Percentiles rank a stretch among this genome's conserved stretches.
Conservation (phyloP, 768 basidiomycete species). For the Wakefieldia striispora region DNA sequence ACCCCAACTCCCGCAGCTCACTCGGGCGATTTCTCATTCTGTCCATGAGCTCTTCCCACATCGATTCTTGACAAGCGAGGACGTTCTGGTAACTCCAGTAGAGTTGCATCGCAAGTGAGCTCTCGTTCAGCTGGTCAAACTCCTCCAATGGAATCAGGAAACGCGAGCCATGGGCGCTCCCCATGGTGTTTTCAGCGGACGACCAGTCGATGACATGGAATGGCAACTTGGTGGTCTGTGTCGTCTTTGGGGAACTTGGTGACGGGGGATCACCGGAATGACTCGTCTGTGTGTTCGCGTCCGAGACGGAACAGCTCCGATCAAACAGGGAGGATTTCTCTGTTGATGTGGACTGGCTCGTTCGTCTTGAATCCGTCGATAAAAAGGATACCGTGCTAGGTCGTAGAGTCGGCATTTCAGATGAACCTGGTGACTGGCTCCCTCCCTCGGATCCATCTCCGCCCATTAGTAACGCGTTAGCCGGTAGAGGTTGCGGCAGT, state of each 20-base stretch:
- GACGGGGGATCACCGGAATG: slow-evolving; percentile 21
- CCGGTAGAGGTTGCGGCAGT: slow-evolving; percentile 30
- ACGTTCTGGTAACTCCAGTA: slow-evolving; percentile 61
- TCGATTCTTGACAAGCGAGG: slow-evolving; percentile 66
- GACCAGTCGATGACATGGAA: slow-evolving; percentile 49
- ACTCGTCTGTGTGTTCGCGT: slow-evolving; percentile 22
- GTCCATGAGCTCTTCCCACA: slow-evolving; percentile 74
- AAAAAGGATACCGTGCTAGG: slow-evolving; percentile 54
- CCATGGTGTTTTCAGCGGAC: slow-evolving; percentile 41
- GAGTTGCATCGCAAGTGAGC: slow-evolving; percentile 69
- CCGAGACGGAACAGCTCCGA: slow-evolving; percentile 27
- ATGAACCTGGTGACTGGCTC: slow-evolving; percentile 12
- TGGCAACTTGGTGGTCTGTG: slow-evolving; percentile 19
- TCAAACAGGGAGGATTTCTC: slow-evolving; percentile 31
- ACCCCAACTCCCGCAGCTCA: slow-evolving; percentile 57
- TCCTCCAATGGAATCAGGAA: slow-evolving; percentile 42
- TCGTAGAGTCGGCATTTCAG: slow-evolving; percentile 26
- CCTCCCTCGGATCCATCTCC: slow-evolving; percentile 24
- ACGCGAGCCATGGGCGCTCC: slow-evolving; percentile 29
- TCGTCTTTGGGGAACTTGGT: slow-evolving; percentile 10
- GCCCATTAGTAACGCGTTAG: slow-evolving; percentile 19
- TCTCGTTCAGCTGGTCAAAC: slow-evolving; percentile 48
- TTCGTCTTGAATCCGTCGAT: slow-evolving; percentile 40
- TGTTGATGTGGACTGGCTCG: slow-evolving; percentile 34
- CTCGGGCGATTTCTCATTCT: slow-evolving; percentile 55